These are phyloP conservation scores for Schwanniomyces vanrijiae DNA, from an alignment of 805 yeast species.

Conservation along the genomic window DNA sequence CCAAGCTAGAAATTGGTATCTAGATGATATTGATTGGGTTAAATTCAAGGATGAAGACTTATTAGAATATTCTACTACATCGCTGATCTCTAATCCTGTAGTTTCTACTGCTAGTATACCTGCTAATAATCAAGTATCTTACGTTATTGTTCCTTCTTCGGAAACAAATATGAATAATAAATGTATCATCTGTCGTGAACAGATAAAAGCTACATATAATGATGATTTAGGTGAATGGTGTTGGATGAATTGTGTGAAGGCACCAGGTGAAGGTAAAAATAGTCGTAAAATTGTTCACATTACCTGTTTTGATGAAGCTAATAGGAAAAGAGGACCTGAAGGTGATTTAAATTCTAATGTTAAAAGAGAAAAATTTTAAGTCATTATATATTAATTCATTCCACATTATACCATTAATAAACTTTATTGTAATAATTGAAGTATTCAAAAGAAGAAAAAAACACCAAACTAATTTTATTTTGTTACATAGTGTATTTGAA, in stretches of 20 bases:
- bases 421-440: background rate
- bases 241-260: conserved; percentile 40
- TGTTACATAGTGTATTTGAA: background rate
- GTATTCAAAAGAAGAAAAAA: conserved; percentile 1
- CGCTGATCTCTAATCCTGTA: conserved; percentile 2
- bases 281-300: conserved; percentile 42
- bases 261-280: conserved; percentile 33
- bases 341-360: conserved; percentile 17
- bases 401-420: background rate
- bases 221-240: conserved; percentile 49
- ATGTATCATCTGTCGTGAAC: conserved; percentile 43
- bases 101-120: conserved; percentile 1
- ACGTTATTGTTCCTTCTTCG: conserved; percentile 67
- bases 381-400: background rate
- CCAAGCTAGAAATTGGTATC: conserved; percentile 81
- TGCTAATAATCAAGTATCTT: conserved; percentile 20
- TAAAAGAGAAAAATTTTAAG: conserved; percentile 23
- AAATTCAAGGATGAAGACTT: conserved; percentile 66
- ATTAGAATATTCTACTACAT: conserved; percentile 31
- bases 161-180: conserved; percentile 52
- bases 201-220: conserved; percentile 42
- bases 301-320: conserved; percentile 38
- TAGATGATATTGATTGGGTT: conserved; percentile 71
- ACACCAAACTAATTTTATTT: background rate
- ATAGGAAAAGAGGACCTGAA: conserved; percentile 31